These are phyloP conservation scores for Verticillium klebahnii DNA, from an alignment of 2,329 filamentous ascomycete genomes.

Conservation along the genomic window DNA sequence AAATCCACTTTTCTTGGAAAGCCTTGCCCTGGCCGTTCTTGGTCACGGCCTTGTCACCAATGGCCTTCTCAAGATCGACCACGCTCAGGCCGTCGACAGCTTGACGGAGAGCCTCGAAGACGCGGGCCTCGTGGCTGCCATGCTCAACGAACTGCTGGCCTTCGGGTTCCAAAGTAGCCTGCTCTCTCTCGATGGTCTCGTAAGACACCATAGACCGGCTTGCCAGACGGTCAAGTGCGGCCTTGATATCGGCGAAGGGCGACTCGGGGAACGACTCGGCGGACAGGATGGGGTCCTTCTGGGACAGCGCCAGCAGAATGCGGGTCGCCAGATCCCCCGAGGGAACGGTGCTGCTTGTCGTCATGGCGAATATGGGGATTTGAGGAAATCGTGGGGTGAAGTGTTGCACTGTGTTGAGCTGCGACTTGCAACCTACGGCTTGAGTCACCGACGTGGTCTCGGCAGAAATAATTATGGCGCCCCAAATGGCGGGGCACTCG, in stretches of 20 bases:
- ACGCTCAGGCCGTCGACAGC: constrained; percentile 80
- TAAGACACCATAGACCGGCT: constrained; percentile 86
- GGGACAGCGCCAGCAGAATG: constrained; percentile 62
- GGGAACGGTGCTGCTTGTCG: constrained; percentile 29
- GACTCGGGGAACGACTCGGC: constrained; percentile 63
- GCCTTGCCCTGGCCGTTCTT: constrained; percentile 93
- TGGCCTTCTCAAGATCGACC: constrained; percentile 61
- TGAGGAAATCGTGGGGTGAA: neutral
- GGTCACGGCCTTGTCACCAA: constrained; percentile 68
- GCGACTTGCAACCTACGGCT: neutral
- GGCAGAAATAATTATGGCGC: constrained; percentile 3
- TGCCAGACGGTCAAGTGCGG: constrained; percentile 77
- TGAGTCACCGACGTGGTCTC: constrained; percentile 3
- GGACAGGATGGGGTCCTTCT: constrained; percentile 62
- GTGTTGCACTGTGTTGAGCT: neutral
- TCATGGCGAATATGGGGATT: constrained; percentile 30
- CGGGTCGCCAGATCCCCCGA: constrained; percentile 56
- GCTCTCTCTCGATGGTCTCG: constrained; percentile 75
- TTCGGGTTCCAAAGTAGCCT: constrained; percentile 70
- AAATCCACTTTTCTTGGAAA: constrained; percentile 75
- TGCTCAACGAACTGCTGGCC: constrained; percentile 67
- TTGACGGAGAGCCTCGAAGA: constrained; percentile 68
- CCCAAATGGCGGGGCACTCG: constrained; percentile 3
- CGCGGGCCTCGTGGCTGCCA: constrained; percentile 78
- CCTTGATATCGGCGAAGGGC: constrained; percentile 70